phyloP scores from a whole-genome alignment of 2,329 filamentous ascomycete genomes.

The Fusarium veterinarium region DNA sequence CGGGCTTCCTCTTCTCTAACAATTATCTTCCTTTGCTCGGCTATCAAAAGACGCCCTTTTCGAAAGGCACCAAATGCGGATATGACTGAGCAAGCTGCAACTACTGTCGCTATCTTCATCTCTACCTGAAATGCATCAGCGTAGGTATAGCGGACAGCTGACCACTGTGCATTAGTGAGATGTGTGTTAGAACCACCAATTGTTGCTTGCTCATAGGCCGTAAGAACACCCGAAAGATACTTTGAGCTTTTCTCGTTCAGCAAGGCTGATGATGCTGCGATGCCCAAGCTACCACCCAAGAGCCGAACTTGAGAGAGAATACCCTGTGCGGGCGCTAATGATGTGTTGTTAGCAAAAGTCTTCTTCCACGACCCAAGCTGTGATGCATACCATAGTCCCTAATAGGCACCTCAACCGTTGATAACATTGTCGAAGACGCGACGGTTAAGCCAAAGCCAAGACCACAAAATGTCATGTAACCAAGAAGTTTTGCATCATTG shows the following conservation, averaged over 20 bases:
- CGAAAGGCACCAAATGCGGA: conserved; percentile 55
- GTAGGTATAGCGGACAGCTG: conserved; percentile 53
- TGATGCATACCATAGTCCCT: conserved; percentile 57
- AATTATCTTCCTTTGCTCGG: conserved; percentile 35
- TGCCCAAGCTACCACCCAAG: conserved; percentile 65
- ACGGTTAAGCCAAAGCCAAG: conserved; percentile 64
- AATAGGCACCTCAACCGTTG: conserved; percentile 54
- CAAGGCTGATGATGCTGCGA: conserved; percentile 63
- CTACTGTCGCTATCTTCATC: conserved; percentile 59
- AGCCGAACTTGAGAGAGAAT: conserved; percentile 64
- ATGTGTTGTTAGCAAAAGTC: conserved; percentile 19
- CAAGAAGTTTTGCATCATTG: conserved; percentile 59
- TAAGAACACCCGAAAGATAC: conserved; percentile 45
- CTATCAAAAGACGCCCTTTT: conserved; percentile 33
- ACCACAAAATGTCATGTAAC: conserved; percentile 63
- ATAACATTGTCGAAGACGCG: conserved; percentile 60
- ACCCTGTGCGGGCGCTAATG: conserved; percentile 62
- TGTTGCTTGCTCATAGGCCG: conserved; percentile 45
- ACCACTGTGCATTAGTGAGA: conserved; percentile 46
- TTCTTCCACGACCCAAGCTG: neutral
- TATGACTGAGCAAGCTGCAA: conserved; percentile 56
- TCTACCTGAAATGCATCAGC: conserved; percentile 58
- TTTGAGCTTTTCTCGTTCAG: conserved; percentile 49
- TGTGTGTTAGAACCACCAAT: conserved; percentile 36
- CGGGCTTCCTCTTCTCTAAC: conserved; percentile 33